Evolutionary conservation across 768 basidiomycete species (phyloP).

Genomic region (Agaricus subrufescens): DNA sequence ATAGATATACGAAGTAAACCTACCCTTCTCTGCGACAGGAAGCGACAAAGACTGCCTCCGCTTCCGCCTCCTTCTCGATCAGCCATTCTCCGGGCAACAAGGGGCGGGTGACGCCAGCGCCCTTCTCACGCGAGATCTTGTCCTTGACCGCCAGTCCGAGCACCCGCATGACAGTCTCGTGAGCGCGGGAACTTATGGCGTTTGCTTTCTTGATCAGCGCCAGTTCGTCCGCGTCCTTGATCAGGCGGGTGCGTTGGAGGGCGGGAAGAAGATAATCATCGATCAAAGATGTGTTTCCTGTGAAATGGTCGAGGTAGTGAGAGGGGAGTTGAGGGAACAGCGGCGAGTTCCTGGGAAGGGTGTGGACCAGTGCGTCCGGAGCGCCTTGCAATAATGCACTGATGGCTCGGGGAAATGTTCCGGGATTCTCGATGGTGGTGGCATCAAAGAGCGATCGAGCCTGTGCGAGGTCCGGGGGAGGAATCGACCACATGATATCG

Average conservation of each 20-base stretch:
- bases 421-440: constrained; percentile 50
- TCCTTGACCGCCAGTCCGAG: constrained; percentile 70
- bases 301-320: constrained; percentile 33
- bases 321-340: constrained; percentile 49
- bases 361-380: constrained; percentile 61
- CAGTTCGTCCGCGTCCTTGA: constrained; percentile 75
- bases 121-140: constrained; percentile 40
- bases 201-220: constrained; percentile 74
- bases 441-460: constrained; percentile 49
- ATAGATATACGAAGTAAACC: constrained; percentile 18
- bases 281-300: constrained; percentile 29
- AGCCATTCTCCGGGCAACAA: constrained; percentile 78
- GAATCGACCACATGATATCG: constrained; percentile 86
- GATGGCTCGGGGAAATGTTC: constrained; percentile 41
- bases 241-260: constrained; percentile 75
- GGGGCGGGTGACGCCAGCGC: constrained; percentile 42
- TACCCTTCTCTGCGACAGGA: constrained; percentile 87
- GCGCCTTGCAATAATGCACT: constrained; percentile 40
- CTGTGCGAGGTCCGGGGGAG: constrained; percentile 64
- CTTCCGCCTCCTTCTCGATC: constrained; percentile 89
- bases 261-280: constrained; percentile 72
- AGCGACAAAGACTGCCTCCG: constrained; percentile 90
- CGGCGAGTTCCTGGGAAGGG: constrained; percentile 47
- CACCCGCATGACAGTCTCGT: constrained; percentile 89
- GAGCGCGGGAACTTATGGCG: constrained; percentile 82